These are phyloP conservation scores for Globisporangium camurandrum DNA, from an alignment of 352 stramenopile species.

Conservation along the genomic window DNA sequence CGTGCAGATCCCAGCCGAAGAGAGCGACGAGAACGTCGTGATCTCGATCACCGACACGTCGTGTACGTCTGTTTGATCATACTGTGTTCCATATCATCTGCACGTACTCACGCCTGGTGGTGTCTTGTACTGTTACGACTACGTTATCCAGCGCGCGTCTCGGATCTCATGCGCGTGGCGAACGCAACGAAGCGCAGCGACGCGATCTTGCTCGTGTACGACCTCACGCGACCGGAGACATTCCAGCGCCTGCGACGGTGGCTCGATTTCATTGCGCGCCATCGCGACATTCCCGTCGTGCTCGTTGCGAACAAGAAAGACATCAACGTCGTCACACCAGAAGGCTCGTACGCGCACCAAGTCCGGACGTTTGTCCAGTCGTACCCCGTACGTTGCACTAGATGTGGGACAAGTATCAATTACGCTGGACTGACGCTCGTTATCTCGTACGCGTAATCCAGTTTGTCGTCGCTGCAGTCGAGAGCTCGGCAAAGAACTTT, in stretches of 20 bases:
- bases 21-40: conserved; percentile 86
- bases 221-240: conserved; percentile 76
- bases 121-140: neutral
- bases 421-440: too few relatives aligned
- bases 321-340: conserved; percentile 60
- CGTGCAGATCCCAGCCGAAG: conserved; percentile 83
- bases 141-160: conserved; percentile 37
- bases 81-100: too few relatives aligned
- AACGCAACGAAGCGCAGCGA: conserved; percentile 82
- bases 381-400: conserved; percentile 60
- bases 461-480: conserved; percentile 77
- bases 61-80: conserved; percentile 27
- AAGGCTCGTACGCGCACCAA: conserved; percentile 59
- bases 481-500: conserved; percentile 87
- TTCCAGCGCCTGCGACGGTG: conserved; percentile 78
- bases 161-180: conserved; percentile 78
- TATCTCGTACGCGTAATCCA: conserved; percentile 14
- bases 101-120: neutral
- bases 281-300: conserved; percentile 83
- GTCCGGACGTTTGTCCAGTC: conserved; percentile 60
- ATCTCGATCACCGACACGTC: conserved; percentile 88
- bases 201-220: conserved; percentile 83
- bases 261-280: conserved; percentile 83
- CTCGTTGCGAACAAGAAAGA: conserved; percentile 87
- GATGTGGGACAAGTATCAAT: too few relatives aligned